These are phyloP conservation scores for Didymella pomorum DNA, from an alignment of 2,329 filamentous ascomycete species.

Conservation along the genomic window DNA sequence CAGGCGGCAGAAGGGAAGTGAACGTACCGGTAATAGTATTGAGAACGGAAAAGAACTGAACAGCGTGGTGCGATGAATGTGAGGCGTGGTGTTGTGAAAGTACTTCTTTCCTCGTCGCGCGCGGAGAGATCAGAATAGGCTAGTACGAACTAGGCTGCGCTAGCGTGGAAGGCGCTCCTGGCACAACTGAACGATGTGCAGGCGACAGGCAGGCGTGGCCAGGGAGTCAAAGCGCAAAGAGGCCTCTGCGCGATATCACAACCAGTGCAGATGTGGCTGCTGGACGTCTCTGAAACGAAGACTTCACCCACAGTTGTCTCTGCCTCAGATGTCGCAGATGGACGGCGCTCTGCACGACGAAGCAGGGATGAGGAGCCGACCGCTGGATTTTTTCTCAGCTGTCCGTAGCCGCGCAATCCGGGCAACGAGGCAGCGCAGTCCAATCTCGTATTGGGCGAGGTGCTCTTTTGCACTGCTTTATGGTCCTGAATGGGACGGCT, in stretches of 20 bases:
- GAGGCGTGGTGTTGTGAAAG: constrained; percentile 44
- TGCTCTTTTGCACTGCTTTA: constrained; percentile 17
- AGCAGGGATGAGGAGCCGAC: constrained; percentile 18
- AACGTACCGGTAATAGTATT: constrained; percentile 46
- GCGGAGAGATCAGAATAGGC: constrained; percentile 43
- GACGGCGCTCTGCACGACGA: constrained; percentile 12
- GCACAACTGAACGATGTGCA: constrained; percentile 21
- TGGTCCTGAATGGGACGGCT: constrained; percentile 9
- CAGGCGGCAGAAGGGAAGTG: constrained; percentile 22
- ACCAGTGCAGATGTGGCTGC: constrained; percentile 18
- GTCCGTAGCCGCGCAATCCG: constrained; percentile 23
- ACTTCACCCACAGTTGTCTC: constrained; percentile 13
- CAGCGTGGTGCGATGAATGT: constrained; percentile 41
- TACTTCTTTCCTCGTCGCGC: constrained; percentile 50
- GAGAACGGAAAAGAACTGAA: constrained; percentile 33
- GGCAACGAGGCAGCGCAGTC: constrained; percentile 13
- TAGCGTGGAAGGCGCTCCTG: constrained; percentile 19
- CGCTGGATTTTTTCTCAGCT: constrained; percentile 21
- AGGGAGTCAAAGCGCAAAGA: constrained; percentile 18
- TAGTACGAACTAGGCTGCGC: constrained; percentile 17
- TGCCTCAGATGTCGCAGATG: constrained; percentile 17
- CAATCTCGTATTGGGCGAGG: constrained; percentile 16
- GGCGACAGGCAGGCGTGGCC: constrained; percentile 17
- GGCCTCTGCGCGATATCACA: constrained; percentile 22
- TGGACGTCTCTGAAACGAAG: constrained; percentile 19